Evolutionary conservation across 1,284 basidiomycete species (phyloP).

Genomic region (Irpex lacteus): DNA sequence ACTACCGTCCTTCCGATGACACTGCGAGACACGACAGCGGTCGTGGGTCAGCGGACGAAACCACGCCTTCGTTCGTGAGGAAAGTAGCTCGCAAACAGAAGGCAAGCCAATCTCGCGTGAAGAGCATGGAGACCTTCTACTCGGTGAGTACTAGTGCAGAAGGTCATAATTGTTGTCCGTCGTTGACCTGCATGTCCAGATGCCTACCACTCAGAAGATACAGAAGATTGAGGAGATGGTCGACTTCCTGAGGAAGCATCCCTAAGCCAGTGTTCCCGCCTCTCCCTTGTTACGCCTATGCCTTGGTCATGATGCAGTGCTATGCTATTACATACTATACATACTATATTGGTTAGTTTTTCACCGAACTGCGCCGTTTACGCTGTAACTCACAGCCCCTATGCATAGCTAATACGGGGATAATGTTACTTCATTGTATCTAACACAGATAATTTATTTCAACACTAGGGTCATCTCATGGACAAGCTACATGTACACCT

Average conservation of each 20-base stretch:
- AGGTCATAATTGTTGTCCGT: conserved; percentile 29
- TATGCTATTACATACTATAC: too few relatives aligned
- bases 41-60: background rate
- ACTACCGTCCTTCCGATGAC: background rate
- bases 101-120: background rate
- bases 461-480: background rate
- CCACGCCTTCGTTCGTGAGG: background rate
- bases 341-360: too few relatives aligned
- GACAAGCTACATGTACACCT: background rate
- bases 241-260: conserved; percentile 22
- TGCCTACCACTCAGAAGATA: conserved; percentile 53
- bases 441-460: background rate
- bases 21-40: background rate
- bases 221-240: conserved; percentile 38
- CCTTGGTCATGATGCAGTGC: background rate
- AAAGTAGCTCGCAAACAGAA: background rate
- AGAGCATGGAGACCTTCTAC: background rate
- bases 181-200: conserved; percentile 29
- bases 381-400: too few relatives aligned
- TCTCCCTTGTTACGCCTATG: background rate
- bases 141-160: background rate
- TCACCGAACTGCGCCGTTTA: too few relatives aligned
- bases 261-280: background rate
- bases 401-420: too few relatives aligned
- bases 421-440: too few relatives aligned